Conservation (phyloP, 2,329 filamentous ascomycete genomes). For the Aspergillus uvarum region DNA sequence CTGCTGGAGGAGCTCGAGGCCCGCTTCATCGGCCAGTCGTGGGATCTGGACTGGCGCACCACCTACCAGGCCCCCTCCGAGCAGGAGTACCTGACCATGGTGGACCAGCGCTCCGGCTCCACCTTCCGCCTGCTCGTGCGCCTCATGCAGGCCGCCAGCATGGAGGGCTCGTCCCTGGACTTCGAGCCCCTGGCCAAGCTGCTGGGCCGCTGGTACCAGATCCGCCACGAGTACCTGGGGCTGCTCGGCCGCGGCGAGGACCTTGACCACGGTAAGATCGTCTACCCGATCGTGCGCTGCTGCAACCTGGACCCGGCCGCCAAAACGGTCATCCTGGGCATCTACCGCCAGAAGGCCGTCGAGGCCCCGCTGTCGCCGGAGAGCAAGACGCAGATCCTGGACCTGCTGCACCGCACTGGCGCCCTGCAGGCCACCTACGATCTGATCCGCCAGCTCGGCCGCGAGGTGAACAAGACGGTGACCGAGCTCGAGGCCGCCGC, state of each 20-base stretch:
- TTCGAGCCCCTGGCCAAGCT: slow-evolving; percentile 15
- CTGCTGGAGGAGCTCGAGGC: slow-evolving; percentile 23
- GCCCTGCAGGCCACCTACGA: slow-evolving; percentile 13
- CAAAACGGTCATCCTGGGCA: slow-evolving; percentile 12
- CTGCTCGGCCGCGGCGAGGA: slow-evolving; percentile 34
- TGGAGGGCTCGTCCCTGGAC: slow-evolving; percentile 12
- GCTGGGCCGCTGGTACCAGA: slow-evolving; percentile 26
- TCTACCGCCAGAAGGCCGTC: slow-evolving; percentile 14
- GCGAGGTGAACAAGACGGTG: slow-evolving; percentile 9
- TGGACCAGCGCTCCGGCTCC: slow-evolving; percentile 26
- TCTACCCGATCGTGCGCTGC: slow-evolving; percentile 33
- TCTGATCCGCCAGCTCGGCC: slow-evolving; percentile 11
- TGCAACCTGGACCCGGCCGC: slow-evolving; percentile 6
- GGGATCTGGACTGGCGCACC: slow-evolving; percentile 22
- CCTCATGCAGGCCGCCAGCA: slow-evolving; percentile 18
- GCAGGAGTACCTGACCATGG: slow-evolving; percentile 27
- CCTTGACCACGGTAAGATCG: slow-evolving; percentile 43
- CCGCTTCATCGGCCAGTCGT: slow-evolving; percentile 20
- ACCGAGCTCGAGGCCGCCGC: slow-evolving; percentile 10
- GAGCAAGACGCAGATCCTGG: slow-evolving; percentile 13
- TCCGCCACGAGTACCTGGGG: slow-evolving; percentile 28
- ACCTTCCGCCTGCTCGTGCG: slow-evolving; percentile 23
- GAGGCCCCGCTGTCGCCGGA: slow-evolving; percentile 8
- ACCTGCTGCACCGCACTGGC: slow-evolving; percentile 11
- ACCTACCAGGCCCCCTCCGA: slow-evolving; percentile 22